Percentiles rank a stretch among this genome's conserved stretches.
Evolutionary conservation across 2,329 filamentous ascomycete genomes (phyloP).

Genomic region (Lasiodiplodia citricola): DNA sequence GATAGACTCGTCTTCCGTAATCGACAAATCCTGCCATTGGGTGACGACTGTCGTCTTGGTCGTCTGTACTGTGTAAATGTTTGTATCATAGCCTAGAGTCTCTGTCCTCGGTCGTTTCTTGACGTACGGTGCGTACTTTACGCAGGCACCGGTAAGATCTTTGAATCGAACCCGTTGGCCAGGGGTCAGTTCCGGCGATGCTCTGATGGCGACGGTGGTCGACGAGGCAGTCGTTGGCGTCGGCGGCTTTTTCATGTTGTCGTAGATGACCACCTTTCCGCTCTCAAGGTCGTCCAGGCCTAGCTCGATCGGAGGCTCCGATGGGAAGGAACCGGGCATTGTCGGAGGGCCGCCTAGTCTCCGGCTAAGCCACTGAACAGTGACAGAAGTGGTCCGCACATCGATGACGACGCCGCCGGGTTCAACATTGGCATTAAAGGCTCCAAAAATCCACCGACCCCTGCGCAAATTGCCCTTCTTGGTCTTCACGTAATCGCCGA

Average conservation of each 20-base stretch:
- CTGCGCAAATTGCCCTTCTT: constrained; percentile 58
- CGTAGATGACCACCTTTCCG: constrained; percentile 50
- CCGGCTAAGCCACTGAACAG: constrained; percentile 60
- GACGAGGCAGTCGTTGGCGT: constrained; percentile 31
- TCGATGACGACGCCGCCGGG: constrained; percentile 60
- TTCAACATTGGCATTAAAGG: constrained; percentile 55
- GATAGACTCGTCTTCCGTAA: constrained; percentile 53
- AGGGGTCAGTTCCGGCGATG: constrained; percentile 43
- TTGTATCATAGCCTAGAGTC: constrained; percentile 63
- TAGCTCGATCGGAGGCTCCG: constrained; percentile 41
- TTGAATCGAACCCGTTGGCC: constrained; percentile 62
- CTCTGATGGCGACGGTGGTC: constrained; percentile 1
- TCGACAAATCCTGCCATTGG: constrained; percentile 63
- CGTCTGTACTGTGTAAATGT: constrained; percentile 59
- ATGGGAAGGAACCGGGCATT: constrained; percentile 28
- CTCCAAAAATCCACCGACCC: constrained; percentile 59
- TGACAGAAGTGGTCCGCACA: constrained; percentile 51
- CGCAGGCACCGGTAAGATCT: constrained; percentile 55
- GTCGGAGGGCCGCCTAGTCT: constrained; percentile 41
- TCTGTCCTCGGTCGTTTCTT: constrained; percentile 52
- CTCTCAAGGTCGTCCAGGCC: constrained; percentile 50
- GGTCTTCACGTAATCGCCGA: constrained; percentile 58
- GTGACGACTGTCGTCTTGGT: constrained; percentile 58
- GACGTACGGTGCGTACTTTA: constrained; percentile 57
- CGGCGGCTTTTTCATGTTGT: constrained; percentile 37